A percentile compares a stretch with the other conserved stretches of the same genome.
Conservation (phyloP, 768 basidiomycete species). For the Mycena metata region DNA sequence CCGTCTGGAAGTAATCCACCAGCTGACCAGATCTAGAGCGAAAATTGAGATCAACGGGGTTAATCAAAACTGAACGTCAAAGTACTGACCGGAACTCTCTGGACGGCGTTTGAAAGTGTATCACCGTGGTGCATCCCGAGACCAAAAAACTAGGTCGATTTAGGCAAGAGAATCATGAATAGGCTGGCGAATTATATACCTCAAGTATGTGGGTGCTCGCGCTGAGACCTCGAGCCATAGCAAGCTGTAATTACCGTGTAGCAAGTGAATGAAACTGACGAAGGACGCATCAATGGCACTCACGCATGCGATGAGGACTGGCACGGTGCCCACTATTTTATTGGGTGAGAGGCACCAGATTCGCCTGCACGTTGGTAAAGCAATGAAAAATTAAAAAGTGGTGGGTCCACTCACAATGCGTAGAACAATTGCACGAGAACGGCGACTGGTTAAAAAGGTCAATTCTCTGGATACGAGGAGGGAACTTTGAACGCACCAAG, state of each 20-base stretch:
- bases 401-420: background rate
- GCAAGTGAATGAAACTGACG: no score
- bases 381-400: background rate
- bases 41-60: background rate
- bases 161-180: background rate
- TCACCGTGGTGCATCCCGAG: background rate
- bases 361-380: background rate
- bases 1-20: conserved; percentile 1
- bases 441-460: background rate
- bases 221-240: background rate
- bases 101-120: background rate
- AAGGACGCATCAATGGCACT: background rate
- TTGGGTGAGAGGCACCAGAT: background rate
- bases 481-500: background rate
- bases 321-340: background rate
- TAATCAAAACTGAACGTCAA: no score
- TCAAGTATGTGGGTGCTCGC: background rate
- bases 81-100: background rate
- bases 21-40: background rate
- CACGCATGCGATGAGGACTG: background rate
- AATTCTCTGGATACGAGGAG: background rate
- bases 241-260: background rate
- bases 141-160: background rate
- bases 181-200: background rate
- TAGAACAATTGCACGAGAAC: background rate